Evolutionary conservation across 2,329 filamentous ascomycete genomes (phyloP).

Genomic region (Sclerotinia nivalis): DNA sequence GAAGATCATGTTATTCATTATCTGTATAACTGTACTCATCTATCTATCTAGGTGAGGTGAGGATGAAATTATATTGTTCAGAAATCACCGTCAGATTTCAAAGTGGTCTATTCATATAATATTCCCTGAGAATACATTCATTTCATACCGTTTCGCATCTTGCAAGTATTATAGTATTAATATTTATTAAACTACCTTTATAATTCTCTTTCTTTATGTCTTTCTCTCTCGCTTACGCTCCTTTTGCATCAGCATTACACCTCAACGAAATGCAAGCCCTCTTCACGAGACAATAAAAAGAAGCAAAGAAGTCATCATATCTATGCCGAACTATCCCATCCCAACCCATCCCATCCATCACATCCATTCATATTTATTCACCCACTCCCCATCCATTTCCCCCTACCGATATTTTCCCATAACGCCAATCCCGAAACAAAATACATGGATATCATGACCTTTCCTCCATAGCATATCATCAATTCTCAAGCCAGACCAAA

Average conservation of each 20-base stretch:
- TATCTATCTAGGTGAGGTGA: too few relatives aligned
- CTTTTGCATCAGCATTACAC: background rate
- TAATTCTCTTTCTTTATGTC: background rate
- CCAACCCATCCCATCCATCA: background rate
- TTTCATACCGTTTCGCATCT: too few relatives aligned
- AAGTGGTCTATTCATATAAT: too few relatives aligned
- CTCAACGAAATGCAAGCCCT: background rate
- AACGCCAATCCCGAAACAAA: slow-evolving; percentile 4
- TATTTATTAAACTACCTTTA: background rate
- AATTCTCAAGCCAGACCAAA: background rate
- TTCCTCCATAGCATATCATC: background rate
- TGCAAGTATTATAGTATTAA: background rate
- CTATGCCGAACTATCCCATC: background rate
- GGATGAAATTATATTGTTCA: too few relatives aligned
- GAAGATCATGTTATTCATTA: too few relatives aligned
- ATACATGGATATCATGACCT: background rate
- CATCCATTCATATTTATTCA: background rate
- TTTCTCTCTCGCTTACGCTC: background rate
- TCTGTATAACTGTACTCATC: too few relatives aligned
- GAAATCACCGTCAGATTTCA: too few relatives aligned
- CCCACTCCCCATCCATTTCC: too few relatives aligned
- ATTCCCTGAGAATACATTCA: too few relatives aligned
- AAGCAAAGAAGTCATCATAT: background rate
- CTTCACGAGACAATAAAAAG: background rate
- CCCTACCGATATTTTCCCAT: background rate